Evolutionary conservation across 352 stramenopile genomes (phyloP), one percentile per base, ranked within the genome.

Genomic region (Globisporangium cederbergense): DNA sequence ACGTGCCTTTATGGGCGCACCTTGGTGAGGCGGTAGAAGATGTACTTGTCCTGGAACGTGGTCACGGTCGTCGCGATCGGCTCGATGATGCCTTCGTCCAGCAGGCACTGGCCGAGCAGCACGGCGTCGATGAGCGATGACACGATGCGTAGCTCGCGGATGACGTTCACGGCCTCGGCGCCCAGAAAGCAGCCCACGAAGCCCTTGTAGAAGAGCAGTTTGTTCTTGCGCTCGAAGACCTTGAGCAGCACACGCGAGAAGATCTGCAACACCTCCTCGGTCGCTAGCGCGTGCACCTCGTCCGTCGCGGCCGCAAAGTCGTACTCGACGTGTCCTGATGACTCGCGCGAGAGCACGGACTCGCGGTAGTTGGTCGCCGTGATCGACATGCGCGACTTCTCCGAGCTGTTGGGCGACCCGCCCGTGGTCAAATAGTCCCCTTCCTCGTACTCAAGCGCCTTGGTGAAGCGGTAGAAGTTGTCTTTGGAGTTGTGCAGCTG

Each of bases 221-320:
- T 95, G 80, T 93, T 93, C 67, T 91, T 95, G 68, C 83, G 86
- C 69, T 93, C 85, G 49, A 95, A 92, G 42, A 93, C 75, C 58
- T 88, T 91, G 73, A 87, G 77, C 40, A 95, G 71, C 53, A 95
- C 80, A 38, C 78, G 80, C 3, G 83, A 68, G 18, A 94, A 38
- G 47, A 92, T 72, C 7, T 74, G 70, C 14, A 95, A 71, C 47
- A 74, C 67, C 63, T 95, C 87, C 50, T 94, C 87, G n/a, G 87
- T 92, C 46, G 91, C 81, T 5, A 95, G 74, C 34, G 87, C 84
- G 61, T 94, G 81, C 14, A 91, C 86, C 58, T 95, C 77, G 57
- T 93, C 79, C 4, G 83, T 90, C 4, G 87, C 87, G 25, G 82
- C 70, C 7, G 73, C 28, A 40, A 95, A 95, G 64, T 92, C 83